Percentiles rank a stretch among this genome's conserved stretches.
Evolutionary conservation across 2,329 filamentous ascomycete genomes (phyloP).

Genomic region (Colletotrichum australisinense): DNA sequence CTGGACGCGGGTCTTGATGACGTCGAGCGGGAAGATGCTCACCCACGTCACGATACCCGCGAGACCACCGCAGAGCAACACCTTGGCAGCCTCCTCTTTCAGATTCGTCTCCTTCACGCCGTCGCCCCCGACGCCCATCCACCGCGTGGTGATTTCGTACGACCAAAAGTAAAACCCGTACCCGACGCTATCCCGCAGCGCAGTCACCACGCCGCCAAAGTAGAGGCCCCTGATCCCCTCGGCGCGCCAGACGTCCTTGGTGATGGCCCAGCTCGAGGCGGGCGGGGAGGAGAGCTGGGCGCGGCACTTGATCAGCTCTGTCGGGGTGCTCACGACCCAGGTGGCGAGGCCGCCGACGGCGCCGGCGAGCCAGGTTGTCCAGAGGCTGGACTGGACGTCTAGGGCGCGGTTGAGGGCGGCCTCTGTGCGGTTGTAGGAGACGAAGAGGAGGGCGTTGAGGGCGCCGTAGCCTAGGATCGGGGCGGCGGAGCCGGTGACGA

Average conservation of each 20-base stretch:
- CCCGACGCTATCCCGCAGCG: slow-evolving; percentile 86
- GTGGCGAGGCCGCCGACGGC: slow-evolving; percentile 85
- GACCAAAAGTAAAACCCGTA: slow-evolving; percentile 98
- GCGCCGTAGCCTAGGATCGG: slow-evolving; percentile 91
- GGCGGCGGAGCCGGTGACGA: slow-evolving; percentile 78
- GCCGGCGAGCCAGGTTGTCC: slow-evolving; percentile 82
- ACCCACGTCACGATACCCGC: slow-evolving; percentile 91
- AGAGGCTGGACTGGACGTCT: slow-evolving; percentile 59
- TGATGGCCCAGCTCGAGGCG: slow-evolving; percentile 72
- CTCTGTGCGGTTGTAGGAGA: slow-evolving; percentile 89
- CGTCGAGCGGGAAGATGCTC: slow-evolving; percentile 90
- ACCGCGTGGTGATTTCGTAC: slow-evolving; percentile 80
- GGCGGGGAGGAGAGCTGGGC: slow-evolving; percentile 72
- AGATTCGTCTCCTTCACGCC: slow-evolving; percentile 37
- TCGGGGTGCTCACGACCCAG: slow-evolving; percentile 88
- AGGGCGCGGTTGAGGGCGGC: slow-evolving; percentile 62
- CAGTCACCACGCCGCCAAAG: slow-evolving; percentile 83
- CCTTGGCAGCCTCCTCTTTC: slow-evolving; percentile 66
- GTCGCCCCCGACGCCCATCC: slow-evolving; percentile 53
- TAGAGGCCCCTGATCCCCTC: slow-evolving; percentile 79
- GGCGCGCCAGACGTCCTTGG: slow-evolving; percentile 67
- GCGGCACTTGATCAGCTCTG: slow-evolving; percentile 90
- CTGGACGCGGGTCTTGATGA: slow-evolving; percentile 94
- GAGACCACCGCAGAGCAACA: slow-evolving; percentile 85
- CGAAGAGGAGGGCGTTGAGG: slow-evolving; percentile 89